Evolutionary conservation across 176 grass and related monocot genomes (phyloP).

Genomic region (Eleusine indica): DNA sequence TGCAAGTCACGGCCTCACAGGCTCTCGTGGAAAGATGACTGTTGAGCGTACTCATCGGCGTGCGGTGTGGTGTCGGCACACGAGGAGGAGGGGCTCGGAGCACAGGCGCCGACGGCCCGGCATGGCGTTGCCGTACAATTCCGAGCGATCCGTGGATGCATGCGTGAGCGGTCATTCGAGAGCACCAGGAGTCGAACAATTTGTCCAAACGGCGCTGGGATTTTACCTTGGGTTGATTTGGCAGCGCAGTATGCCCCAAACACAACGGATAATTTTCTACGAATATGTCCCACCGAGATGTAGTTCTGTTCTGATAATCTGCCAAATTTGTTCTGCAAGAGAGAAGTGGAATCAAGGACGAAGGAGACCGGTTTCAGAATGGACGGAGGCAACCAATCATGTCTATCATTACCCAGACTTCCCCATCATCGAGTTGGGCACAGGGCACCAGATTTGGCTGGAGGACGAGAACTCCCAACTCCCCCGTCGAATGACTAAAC

Average conservation of each 20-base stretch:
- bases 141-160: background rate
- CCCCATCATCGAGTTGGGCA: background rate
- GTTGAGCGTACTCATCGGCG: background rate
- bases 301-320: background rate
- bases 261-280: background rate
- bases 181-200: constrained; percentile 1
- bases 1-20: background rate
- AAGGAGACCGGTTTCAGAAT: background rate
- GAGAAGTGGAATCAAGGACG: background rate
- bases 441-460: background rate
- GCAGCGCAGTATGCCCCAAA: background rate
- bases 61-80: constrained; percentile 28
- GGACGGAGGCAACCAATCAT: background rate
- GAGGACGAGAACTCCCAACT: constrained; percentile 19
- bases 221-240: background rate
- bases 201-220: background rate
- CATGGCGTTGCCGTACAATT: background rate
- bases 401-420: background rate
- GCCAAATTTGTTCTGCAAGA: background rate
- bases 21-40: background rate
- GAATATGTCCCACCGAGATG: background rate
- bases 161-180: constrained; percentile 25
- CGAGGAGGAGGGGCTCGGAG: background rate
- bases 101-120: background rate
- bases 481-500: constrained; percentile 20